Evolutionary conservation across 805 yeast genomes (phyloP).

Genomic region (Saccharomycopsis sp.): DNA sequence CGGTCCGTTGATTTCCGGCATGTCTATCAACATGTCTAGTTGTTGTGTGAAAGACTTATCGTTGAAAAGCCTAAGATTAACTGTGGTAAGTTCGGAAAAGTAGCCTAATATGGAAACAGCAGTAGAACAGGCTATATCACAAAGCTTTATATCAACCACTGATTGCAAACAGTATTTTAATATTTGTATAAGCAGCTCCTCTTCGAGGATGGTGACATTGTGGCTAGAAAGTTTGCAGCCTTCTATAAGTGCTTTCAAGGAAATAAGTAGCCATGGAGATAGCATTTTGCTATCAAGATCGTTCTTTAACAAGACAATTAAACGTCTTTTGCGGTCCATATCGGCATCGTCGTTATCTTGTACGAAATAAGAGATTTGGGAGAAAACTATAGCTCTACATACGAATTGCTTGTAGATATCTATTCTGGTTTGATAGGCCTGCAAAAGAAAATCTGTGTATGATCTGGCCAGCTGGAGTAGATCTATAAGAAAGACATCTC

Average conservation of each 20-base stretch:
- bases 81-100: neutral
- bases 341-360: neutral
- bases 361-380: neutral
- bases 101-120: conserved; percentile 22
- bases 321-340: neutral
- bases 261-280: conserved; percentile 3
- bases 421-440: neutral
- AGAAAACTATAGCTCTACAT: neutral
- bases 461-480: neutral
- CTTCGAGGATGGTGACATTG: conserved; percentile 4
- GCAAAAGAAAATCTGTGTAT: neutral
- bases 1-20: conserved; percentile 61
- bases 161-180: conserved; percentile 31
- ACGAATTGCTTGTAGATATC: neutral
- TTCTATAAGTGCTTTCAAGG: conserved; percentile 2
- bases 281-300: neutral
- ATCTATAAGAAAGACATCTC: neutral
- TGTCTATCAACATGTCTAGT: conserved; percentile 43
- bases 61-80: conserved; percentile 8
- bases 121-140: conserved; percentile 26
- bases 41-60: conserved; percentile 35
- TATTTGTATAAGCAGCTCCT: conserved; percentile 23
- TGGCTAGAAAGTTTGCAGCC: conserved; percentile 6
- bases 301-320: neutral
- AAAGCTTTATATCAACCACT: conserved; percentile 25